Conservation (phyloP, 192 early-diverging fungal genomes). For the Paraglomus brasilianum region DNA sequence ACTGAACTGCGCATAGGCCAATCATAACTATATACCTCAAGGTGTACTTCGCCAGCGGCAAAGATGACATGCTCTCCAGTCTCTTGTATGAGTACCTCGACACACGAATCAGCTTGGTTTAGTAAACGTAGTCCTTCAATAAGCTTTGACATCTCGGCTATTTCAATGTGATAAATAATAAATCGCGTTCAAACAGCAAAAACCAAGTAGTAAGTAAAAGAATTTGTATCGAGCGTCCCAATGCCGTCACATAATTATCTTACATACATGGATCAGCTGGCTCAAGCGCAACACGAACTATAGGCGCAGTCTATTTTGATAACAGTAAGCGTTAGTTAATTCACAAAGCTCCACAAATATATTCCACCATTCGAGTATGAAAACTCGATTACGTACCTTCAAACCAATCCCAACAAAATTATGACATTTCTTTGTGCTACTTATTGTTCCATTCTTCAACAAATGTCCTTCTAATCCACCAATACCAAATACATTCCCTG, state of each 20-base stretch:
- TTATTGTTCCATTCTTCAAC: slow-evolving; percentile 93
- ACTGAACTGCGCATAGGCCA: not conserved
- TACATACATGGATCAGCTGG: slow-evolving; percentile 75
- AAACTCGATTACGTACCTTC: slow-evolving; percentile 27
- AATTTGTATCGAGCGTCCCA: too few species aligned
- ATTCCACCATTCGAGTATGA: too few species aligned
- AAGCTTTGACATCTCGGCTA: slow-evolving; percentile 81
- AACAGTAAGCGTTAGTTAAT: not conserved
- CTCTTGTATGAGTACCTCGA: slow-evolving; percentile 87
- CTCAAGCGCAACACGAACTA: slow-evolving; percentile 95
- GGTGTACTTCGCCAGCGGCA: slow-evolving; percentile 94
- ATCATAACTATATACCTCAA: slow-evolving; percentile 60
- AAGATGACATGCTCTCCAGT: slow-evolving; percentile 97
- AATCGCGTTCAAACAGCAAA: not conserved
- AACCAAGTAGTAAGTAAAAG: not conserved
- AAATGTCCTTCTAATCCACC: slow-evolving; percentile 83
- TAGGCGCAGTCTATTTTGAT: slow-evolving; percentile 66
- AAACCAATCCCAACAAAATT: slow-evolving; percentile 71
- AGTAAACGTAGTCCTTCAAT: slow-evolving; percentile 83
- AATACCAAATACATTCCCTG: slow-evolving; percentile 97
- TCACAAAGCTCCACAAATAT: too few species aligned
- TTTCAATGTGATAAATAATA: slow-evolving; percentile 13
- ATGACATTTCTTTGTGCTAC: slow-evolving; percentile 67
- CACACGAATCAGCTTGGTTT: slow-evolving; percentile 94
- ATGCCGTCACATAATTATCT: too few species aligned